Evolutionary conservation across 305 asterid genomes (phyloP).

Genomic region (Solanum hybrid): DNA sequence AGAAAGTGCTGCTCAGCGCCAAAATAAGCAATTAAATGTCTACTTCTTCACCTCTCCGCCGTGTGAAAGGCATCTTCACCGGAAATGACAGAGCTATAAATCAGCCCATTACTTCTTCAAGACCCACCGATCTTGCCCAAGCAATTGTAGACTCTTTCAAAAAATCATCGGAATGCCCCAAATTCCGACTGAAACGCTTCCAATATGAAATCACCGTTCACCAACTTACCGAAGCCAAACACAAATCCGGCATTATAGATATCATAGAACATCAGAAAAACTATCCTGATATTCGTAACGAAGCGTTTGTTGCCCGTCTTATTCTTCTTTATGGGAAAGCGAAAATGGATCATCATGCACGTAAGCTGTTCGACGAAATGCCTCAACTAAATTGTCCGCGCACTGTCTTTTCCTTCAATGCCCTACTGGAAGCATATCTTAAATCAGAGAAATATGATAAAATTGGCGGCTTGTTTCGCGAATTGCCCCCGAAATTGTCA

Average conservation of each 20-base stretch:
- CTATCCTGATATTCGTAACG: constrained; percentile 27
- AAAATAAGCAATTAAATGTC: background rate
- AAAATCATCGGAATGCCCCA: constrained; percentile 10
- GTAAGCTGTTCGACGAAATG: constrained; percentile 50
- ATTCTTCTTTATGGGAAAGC: constrained; percentile 27
- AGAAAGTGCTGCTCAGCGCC: background rate
- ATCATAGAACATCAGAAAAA: constrained; percentile 40
- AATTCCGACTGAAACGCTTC: constrained; percentile 21
- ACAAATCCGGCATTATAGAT: constrained; percentile 23
- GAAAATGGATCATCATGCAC: constrained; percentile 33
- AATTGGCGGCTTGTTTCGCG: constrained; percentile 21
- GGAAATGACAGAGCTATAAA: background rate
- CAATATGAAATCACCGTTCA: constrained; percentile 12
- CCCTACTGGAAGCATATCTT: constrained; percentile 32
- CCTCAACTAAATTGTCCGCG: constrained; percentile 39
- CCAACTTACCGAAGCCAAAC: constrained; percentile 24
- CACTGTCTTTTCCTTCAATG: constrained; percentile 30
- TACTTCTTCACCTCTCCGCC: background rate
- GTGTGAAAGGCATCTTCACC: background rate
- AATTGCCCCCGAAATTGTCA: constrained; percentile 28
- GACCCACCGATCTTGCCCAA: background rate
- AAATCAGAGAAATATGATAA: constrained; percentile 21
- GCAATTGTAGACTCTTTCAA: constrained; percentile 9
- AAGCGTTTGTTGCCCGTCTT: constrained; percentile 30
- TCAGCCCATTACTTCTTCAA: background rate